These are phyloP conservation scores for Isabelozyma rhagii DNA, from an alignment of 805 yeast genomes.

Conservation along the genomic window DNA sequence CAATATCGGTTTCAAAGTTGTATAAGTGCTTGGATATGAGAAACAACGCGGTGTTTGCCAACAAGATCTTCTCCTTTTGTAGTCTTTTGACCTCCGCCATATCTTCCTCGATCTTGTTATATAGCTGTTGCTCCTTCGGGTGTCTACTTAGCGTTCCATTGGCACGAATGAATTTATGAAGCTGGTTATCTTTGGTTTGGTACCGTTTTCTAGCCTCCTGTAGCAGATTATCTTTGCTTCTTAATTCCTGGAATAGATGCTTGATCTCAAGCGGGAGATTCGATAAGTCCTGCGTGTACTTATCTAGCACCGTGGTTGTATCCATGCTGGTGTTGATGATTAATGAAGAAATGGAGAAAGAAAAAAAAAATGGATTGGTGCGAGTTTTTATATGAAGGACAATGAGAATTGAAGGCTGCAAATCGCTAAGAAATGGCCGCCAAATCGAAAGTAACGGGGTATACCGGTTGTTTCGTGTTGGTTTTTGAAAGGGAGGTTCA, in stretches of 20 bases:
- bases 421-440: too few relatives aligned
- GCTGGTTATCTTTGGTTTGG: constrained; percentile 68
- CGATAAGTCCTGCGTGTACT: constrained; percentile 59
- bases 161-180: constrained; percentile 78
- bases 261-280: constrained; percentile 87
- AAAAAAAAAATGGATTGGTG: background rate
- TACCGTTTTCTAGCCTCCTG: constrained; percentile 65
- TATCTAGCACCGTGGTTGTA: constrained; percentile 67
- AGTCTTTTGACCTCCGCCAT: constrained; percentile 54
- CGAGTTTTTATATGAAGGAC: background rate
- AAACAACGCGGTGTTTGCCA: constrained; percentile 83
- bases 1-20: constrained; percentile 71
- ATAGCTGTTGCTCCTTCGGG: constrained; percentile 73
- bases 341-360: background rate
- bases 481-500: too few relatives aligned
- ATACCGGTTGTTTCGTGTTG: too few relatives aligned
- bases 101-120: constrained; percentile 66
- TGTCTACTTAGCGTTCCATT: constrained; percentile 78
- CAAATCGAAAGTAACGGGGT: too few relatives aligned
- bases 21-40: constrained; percentile 71
- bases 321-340: constrained; percentile 53
- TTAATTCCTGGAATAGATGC: constrained; percentile 74
- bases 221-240: constrained; percentile 62
- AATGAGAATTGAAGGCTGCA: background rate
- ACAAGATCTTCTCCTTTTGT: constrained; percentile 73